These are phyloP conservation scores for Saccharomycopsis lassenensis DNA, from an alignment of 805 yeast genomes.

Conservation along the genomic window DNA sequence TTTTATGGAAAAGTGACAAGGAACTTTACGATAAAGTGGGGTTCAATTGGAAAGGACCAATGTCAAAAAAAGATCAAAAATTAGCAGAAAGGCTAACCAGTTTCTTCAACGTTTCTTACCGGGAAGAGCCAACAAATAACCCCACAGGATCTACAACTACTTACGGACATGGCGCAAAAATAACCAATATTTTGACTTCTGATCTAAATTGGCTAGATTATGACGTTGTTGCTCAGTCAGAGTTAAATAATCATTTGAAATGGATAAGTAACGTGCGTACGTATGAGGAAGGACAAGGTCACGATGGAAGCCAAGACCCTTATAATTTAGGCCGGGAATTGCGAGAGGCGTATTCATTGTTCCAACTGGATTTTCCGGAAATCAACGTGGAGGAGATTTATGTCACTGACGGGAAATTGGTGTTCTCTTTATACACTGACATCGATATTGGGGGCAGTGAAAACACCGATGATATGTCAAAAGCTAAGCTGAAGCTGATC, in stretches of 20 bases:
- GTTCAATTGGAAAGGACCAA: slow-evolving; percentile 28
- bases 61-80: slow-evolving; percentile 27
- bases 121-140: slow-evolving; percentile 36
- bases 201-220: slow-evolving; percentile 29
- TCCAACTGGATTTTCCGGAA: slow-evolving; percentile 43
- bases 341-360: slow-evolving; percentile 74
- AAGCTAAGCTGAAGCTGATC: slow-evolving; percentile 8
- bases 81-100: slow-evolving; percentile 1
- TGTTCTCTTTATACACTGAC: slow-evolving; percentile 71
- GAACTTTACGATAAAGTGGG: slow-evolving; percentile 36
- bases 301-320: slow-evolving; percentile 28
- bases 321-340: slow-evolving; percentile 87
- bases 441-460: slow-evolving; percentile 44
- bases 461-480: slow-evolving; percentile 5
- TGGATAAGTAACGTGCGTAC: slow-evolving; percentile 31
- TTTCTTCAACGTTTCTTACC: slow-evolving; percentile 36
- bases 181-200: slow-evolving; percentile 31
- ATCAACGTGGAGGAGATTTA: slow-evolving; percentile 78
- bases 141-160: slow-evolving; percentile 23
- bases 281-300: slow-evolving; percentile 27
- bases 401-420: slow-evolving; percentile 73
- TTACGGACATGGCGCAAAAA: slow-evolving; percentile 25
- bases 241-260: slow-evolving; percentile 84
- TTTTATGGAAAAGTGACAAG: slow-evolving; percentile 65
- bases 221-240: slow-evolving; percentile 59